A percentile compares a stretch with the other conserved stretches of the same genome.
Evolutionary conservation across 768 basidiomycete species (phyloP).

Genomic region (Amanita molliuscula): DNA sequence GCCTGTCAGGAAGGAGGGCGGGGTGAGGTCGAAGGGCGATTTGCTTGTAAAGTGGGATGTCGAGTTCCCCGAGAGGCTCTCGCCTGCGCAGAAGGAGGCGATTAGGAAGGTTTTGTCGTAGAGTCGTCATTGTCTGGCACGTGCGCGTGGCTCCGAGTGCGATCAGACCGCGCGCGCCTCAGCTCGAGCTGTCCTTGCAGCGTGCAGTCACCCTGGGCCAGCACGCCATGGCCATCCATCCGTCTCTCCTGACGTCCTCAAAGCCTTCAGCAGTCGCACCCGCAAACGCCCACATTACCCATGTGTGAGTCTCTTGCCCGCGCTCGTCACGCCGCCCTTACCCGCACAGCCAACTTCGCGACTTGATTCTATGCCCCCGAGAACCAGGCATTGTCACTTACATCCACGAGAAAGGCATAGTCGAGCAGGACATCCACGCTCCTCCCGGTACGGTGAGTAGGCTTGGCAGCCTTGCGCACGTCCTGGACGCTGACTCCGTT

Average conservation of each 20-base stretch:
- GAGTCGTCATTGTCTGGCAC: neutral
- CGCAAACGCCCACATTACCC: constrained; percentile 3
- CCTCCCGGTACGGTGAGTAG: constrained; percentile 13
- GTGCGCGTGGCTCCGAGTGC: neutral
- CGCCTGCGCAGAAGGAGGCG: constrained; percentile 70
- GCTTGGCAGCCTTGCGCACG: neutral
- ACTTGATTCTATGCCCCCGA: constrained; percentile 67
- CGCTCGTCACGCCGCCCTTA: neutral
- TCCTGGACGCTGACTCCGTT: constrained; percentile 3
- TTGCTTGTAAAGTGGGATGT: constrained; percentile 77
- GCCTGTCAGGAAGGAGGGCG: constrained; percentile 80
- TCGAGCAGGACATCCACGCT: constrained; percentile 44
- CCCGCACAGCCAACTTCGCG: constrained; percentile 51
- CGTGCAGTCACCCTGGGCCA: too few relatives aligned
- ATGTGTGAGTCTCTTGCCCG: neutral
- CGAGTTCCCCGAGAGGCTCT: constrained; percentile 71
- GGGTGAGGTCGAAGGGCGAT: constrained; percentile 68
- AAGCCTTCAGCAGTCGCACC: constrained; percentile 16
- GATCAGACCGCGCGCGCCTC: too few relatives aligned
- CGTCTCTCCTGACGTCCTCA: constrained; percentile 28
- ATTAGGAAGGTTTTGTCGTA: constrained; percentile 51
- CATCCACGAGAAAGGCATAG: constrained; percentile 36
- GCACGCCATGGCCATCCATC: constrained; percentile 35
- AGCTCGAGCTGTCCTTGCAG: too few relatives aligned
- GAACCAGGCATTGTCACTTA: constrained; percentile 56